These are phyloP conservation scores for Hericium rajendrae DNA, from an alignment of 768 basidiomycete genomes.

Conservation along the genomic window DNA sequence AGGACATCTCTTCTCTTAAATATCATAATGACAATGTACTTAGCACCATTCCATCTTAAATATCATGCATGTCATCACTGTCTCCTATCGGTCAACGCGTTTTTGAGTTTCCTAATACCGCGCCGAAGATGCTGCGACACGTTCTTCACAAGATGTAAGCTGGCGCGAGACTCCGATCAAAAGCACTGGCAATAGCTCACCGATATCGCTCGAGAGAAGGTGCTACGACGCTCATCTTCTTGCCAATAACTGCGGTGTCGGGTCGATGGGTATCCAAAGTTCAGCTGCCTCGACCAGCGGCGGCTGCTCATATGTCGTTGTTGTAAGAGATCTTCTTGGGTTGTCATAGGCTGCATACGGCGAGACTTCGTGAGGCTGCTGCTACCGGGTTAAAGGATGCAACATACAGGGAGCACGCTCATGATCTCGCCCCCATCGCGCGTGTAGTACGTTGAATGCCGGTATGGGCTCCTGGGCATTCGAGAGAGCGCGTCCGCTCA, in stretches of 20 bases:
- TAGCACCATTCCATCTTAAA: no score
- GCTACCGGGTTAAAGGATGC: no score
- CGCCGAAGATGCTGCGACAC: no score
- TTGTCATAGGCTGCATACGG: slow-evolving; percentile 9
- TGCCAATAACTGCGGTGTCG: neutral
- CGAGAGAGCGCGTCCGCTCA: neutral
- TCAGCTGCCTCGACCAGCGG: slow-evolving; percentile 8
- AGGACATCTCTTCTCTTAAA: no score
- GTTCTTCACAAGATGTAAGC: no score
- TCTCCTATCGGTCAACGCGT: no score
- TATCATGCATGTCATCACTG: no score
- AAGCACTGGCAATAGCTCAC: neutral
- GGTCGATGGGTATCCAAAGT: slow-evolving; percentile 5
- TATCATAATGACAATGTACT: no score
- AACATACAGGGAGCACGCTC: slow-evolving; percentile 2
- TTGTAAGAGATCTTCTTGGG: slow-evolving; percentile 14
- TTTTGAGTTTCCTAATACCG: no score
- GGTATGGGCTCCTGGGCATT: slow-evolving; percentile 1
- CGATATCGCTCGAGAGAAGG: neutral
- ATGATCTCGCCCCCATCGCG: slow-evolving; percentile 1
- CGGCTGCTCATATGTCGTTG: slow-evolving; percentile 7
- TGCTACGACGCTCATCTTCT: slow-evolving; percentile 2
- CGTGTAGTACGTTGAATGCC: slow-evolving; percentile 3
- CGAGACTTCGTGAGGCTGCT: neutral
- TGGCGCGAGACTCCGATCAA: no score